Conservation (phyloP, 2,329 filamentous ascomycete genomes). For the Dendrostoma leiphaemia region DNA sequence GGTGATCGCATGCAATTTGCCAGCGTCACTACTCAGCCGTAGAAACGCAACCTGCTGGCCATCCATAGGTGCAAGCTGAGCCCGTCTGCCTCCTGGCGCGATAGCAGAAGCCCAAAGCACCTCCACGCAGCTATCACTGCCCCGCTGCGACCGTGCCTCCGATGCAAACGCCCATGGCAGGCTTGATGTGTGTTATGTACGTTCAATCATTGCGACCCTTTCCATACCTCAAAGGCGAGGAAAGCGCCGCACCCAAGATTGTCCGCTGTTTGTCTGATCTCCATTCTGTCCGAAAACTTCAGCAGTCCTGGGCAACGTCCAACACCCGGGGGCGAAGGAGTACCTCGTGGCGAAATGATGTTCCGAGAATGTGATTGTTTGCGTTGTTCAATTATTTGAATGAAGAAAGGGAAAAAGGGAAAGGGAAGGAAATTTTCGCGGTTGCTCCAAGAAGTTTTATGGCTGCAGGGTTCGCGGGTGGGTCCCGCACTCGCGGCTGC, state of each 20-base stretch:
- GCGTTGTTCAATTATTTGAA: slow-evolving; percentile 43
- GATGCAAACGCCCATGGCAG: neutral
- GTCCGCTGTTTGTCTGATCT: slow-evolving; percentile 44
- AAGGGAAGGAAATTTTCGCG: slow-evolving; percentile 21
- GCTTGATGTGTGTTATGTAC: too few species aligned
- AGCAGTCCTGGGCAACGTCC: slow-evolving; percentile 42
- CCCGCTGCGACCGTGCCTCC: neutral
- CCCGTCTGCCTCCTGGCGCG: too few species aligned
- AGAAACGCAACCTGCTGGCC: too few species aligned
- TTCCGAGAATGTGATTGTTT: slow-evolving; percentile 47
- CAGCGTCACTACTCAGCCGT: too few species aligned
- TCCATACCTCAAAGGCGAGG: slow-evolving; percentile 36
- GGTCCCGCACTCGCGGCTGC: neutral
- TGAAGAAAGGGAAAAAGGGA: slow-evolving; percentile 31
- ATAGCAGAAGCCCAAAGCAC: too few species aligned
- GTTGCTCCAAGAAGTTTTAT: slow-evolving; percentile 7
- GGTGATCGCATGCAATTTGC: too few species aligned
- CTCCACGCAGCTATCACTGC: too few species aligned
- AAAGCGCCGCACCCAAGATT: slow-evolving; percentile 52
- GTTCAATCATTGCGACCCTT: slow-evolving; percentile 52
- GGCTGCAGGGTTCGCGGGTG: slow-evolving; percentile 12
- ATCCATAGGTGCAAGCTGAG: too few species aligned
- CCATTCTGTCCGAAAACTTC: slow-evolving; percentile 45
- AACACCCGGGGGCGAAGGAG: slow-evolving; percentile 23
- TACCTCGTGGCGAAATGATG: slow-evolving; percentile 41